Evolutionary conservation across 768 basidiomycete genomes (phyloP), one percentile per base, ranked within the genome.

Genomic region (Trichaptum fuscoviolaceum): DNA sequence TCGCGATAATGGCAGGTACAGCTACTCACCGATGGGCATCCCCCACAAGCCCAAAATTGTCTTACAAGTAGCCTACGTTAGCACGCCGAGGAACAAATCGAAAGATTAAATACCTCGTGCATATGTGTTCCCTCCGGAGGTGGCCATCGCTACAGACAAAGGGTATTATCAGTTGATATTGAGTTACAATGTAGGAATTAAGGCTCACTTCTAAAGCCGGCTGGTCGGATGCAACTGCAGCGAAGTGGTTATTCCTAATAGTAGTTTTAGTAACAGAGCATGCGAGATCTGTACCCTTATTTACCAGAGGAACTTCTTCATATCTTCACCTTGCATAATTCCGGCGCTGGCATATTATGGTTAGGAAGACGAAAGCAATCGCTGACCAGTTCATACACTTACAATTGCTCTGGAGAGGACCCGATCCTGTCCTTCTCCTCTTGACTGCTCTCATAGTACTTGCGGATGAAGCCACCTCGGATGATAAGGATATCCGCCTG

Each of bases 261-360:
- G 57, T 1, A 66, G n/a, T 58, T 58, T 58, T 34, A n/a, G 25
- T 20, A 18, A 52, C 10, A 52, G 42, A 12, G 42, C 15, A 4
- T 15, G 42, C 58, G 9, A 60, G 42, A 65, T 7, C 63, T 10
- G n/a, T 15, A 9, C 67, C 57, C n/a, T 34, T 5, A 73, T 78
- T 18, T 71, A 87, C 88, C 89, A 91, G n/a, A 89, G 74, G 76
- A 89, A 90, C 9, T 83, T 81, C 69, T 88, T 90, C 88, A 88
- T 88, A 57, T 86, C 87, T 20, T 88, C 85, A 25, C 82, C 80
- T 72, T 88, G 87, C 67, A 89, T 87, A 61, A 90, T 84, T 1
- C 88, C 88, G 57, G 88, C 86, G 69, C 88, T 89, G 68, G 57
- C 23, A 68, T 6, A 58, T 34, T 35, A 57, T 10, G 35, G 35